Evolutionary conservation across 1,139 yeast genomes (phyloP), one percentile per base, ranked within the genome.

Genomic region (Magnusiomyces suaveolens): DNA sequence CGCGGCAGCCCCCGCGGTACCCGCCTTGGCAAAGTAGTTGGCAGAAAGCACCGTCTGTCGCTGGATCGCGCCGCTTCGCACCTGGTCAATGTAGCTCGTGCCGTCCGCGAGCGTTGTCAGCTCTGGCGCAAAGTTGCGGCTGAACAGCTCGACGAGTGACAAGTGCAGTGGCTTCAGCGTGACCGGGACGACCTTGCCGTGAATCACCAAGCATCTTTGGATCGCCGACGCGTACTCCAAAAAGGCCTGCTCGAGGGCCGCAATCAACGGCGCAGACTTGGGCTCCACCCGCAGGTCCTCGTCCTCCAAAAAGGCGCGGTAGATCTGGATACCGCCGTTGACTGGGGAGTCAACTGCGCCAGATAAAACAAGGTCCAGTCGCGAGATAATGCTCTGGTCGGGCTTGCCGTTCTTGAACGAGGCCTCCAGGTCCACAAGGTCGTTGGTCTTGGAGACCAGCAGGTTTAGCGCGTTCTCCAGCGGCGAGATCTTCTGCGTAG

Each of bases 341-440:
- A 88, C 94, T 3, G 96, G 96, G 0, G 96, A 82, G 66, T 88
- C 95, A 56, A 88, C 92, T 0, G 96, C 87, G 50, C 96, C 96
- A 0, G 92, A 80, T 53, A 88, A 74, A 61, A 82, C 83, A 69
- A 95, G 77, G 12, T 92, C 85, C 56, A 88, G 75, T 66, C 83
- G 90, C 3, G 69, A 60, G 6, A 63, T 59, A 2, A 61, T 58
- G 36, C 65, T 78, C 76, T 69, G 85, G 78, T 56, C 80, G 67
- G 10, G 82, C 70, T 69, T 57, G 60, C 80, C 72, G 20, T 26
- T 26, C 62, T 77, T 77, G 60, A 84, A 78, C 72, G 80, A 72
- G 61, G 80, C 78, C 68, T 86, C 94, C 52, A 85, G 70, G 61
- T 82, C 85, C 49, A 80, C 76, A 64, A 88, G 73, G 61, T 87